Conservation (phyloP, 2,329 filamentous ascomycete genomes). For the Leptographium galeiforme region DNA sequence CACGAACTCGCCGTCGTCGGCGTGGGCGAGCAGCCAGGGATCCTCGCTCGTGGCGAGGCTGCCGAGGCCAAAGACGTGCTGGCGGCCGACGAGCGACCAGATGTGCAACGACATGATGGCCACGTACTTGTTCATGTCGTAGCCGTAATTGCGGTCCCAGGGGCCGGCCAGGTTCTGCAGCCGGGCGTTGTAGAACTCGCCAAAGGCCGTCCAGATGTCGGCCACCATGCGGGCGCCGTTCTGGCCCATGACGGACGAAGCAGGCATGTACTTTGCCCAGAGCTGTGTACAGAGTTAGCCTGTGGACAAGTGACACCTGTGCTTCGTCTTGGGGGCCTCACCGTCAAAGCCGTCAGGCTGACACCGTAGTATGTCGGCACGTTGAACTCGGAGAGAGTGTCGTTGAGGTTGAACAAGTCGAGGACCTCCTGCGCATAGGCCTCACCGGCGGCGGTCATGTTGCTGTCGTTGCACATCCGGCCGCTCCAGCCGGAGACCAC, state of each 20-base stretch:
- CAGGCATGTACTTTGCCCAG: constrained; percentile 45
- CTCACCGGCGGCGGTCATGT: constrained; percentile 46
- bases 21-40: constrained; percentile 35
- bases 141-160: constrained; percentile 51
- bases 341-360: constrained; percentile 41
- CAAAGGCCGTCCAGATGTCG: constrained; percentile 34
- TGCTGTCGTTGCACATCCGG: constrained; percentile 34
- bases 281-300: constrained; percentile 15
- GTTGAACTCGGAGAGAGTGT: constrained; percentile 50
- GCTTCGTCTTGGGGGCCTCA: not conserved
- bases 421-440: constrained; percentile 40
- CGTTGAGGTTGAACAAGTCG: constrained; percentile 38
- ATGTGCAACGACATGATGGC: constrained; percentile 44
- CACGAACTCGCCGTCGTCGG: constrained; percentile 43
- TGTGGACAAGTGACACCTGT: no score
- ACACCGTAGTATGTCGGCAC: constrained; percentile 50
- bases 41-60: not conserved
- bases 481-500: constrained; percentile 47
- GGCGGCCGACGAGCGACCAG: constrained; percentile 42
- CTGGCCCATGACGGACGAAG: constrained; percentile 34
- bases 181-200: constrained; percentile 38
- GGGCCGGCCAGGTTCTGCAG: constrained; percentile 50
- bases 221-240: constrained; percentile 37
- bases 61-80: constrained; percentile 15
- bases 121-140: constrained; percentile 49